Evolutionary conservation across 2,329 filamentous ascomycete species (phyloP).

Genomic region (Phaeosphaeriaceae sp.): DNA sequence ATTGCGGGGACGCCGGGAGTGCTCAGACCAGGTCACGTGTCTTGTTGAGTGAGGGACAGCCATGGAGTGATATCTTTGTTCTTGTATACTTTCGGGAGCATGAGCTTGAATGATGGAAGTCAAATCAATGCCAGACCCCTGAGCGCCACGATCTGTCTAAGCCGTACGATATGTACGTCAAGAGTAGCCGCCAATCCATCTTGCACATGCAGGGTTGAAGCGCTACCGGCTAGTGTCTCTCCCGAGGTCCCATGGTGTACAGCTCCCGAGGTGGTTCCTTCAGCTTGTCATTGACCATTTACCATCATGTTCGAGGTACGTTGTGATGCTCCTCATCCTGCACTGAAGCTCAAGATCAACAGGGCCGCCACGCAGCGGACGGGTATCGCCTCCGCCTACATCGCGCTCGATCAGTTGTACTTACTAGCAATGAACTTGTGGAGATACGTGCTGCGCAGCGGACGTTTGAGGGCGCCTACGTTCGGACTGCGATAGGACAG

Average conservation of each 20-base stretch:
- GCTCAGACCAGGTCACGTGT: not conserved
- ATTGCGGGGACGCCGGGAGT: not conserved
- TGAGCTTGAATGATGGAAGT: not conserved
- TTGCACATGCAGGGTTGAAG: not conserved
- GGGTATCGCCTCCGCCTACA: constrained; percentile 82
- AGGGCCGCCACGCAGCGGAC: constrained; percentile 71
- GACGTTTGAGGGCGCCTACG: constrained; percentile 96
- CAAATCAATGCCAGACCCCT: not conserved
- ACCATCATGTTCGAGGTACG: constrained; percentile 7
- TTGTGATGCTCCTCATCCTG: not conserved
- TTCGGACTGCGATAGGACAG: constrained; percentile 91
- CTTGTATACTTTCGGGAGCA: not conserved
- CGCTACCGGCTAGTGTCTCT: not conserved
- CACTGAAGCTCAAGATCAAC: constrained; percentile 1
- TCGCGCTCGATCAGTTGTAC: constrained; percentile 80
- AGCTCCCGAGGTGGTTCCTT: not conserved
- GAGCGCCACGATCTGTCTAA: not conserved
- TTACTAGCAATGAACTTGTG: constrained; percentile 85
- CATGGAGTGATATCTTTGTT: not conserved
- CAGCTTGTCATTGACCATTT: not conserved
- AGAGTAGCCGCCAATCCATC: not conserved
- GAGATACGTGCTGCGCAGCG: constrained; percentile 94
- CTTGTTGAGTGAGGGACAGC: not conserved
- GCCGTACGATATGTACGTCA: not conserved
- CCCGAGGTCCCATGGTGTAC: not conserved